Conservation (phyloP, 176 grass and related monocot species). For the Hsuehochloa calcarea region DNA sequence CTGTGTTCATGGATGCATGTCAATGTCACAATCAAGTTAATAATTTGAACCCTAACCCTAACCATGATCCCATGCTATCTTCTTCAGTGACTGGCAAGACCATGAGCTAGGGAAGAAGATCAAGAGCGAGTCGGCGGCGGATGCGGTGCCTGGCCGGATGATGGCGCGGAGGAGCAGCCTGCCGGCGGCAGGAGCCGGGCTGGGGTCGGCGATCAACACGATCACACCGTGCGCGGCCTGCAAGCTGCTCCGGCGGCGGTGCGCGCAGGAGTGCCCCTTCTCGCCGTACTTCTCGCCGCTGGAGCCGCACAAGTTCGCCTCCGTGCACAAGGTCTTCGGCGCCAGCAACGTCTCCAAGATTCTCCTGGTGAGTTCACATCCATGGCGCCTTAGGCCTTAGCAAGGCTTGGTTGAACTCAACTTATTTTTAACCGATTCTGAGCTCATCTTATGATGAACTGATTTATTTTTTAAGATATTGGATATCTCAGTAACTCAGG, state of each 20-base stretch:
- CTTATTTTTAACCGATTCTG: too few species aligned
- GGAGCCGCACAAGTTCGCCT: slow-evolving; percentile 88
- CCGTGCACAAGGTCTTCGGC: slow-evolving; percentile 90
- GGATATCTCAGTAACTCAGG: too few species aligned
- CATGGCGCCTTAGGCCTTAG: too few species aligned
- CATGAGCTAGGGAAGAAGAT: slow-evolving; percentile 78
- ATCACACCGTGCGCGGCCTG: slow-evolving; percentile 86
- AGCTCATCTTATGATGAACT: too few species aligned
- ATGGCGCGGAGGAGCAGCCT: slow-evolving; percentile 57
- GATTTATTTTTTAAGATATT: too few species aligned
- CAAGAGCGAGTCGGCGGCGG: slow-evolving; percentile 58
- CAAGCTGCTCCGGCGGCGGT: slow-evolving; percentile 83
- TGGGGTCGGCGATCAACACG: slow-evolving; percentile 50
- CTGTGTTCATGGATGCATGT: slow-evolving; percentile 6
- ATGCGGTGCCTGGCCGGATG: slow-evolving; percentile 35
- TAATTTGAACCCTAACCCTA: neutral
- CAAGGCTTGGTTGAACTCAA: too few species aligned
- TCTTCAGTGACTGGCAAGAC: slow-evolving; percentile 63
- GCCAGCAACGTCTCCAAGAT: slow-evolving; percentile 99
- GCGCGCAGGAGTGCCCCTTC: slow-evolving; percentile 95
- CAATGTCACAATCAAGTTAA: neutral
- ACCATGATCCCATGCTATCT: slow-evolving; percentile 7
- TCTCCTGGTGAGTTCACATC: slow-evolving; percentile 19
- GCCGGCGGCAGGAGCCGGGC: slow-evolving; percentile 30
- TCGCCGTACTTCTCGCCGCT: slow-evolving; percentile 91